Percentiles rank a stretch among this genome's conserved stretches.
Evolutionary conservation across 805 yeast species (phyloP).

Genomic region (Priceomyces fermenticarens): DNA sequence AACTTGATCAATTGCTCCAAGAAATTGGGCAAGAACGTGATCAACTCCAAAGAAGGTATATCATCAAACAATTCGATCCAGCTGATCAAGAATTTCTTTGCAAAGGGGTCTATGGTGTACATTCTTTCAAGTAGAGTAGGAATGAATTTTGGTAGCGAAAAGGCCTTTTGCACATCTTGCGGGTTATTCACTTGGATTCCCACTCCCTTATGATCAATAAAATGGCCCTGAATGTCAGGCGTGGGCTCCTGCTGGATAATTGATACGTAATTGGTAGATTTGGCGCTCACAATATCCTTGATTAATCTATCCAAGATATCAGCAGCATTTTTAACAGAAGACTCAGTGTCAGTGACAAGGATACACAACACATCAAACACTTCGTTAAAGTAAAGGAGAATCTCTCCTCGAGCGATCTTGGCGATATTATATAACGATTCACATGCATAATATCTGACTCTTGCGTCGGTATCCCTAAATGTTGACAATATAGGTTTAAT

Average conservation of each 20-base stretch:
- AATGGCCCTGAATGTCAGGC: constrained; percentile 35
- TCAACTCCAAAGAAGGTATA: constrained; percentile 85
- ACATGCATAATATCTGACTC: constrained; percentile 95
- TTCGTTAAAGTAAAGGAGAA: constrained; percentile 86
- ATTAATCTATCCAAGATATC: constrained; percentile 85
- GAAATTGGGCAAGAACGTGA: constrained; percentile 85
- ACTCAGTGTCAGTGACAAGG: constrained; percentile 85
- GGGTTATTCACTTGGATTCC: constrained; percentile 58
- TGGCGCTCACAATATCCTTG: constrained; percentile 93
- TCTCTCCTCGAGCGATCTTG: constrained; percentile 94
- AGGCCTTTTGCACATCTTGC: constrained; percentile 64
- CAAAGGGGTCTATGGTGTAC: constrained; percentile 88
- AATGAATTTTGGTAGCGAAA: constrained; percentile 81
- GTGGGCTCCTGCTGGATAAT: constrained; percentile 52
- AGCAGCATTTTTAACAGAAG: constrained; percentile 92
- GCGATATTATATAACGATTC: constrained; percentile 94
- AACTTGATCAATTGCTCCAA: constrained; percentile 79
- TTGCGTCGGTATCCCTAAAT: constrained; percentile 95
- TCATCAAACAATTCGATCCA: constrained; percentile 93
- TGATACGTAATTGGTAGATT: constrained; percentile 84
- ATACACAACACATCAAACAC: constrained; percentile 90
- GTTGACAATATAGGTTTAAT: constrained; percentile 93
- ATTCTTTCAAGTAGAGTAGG: constrained; percentile 90
- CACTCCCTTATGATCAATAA: constrained; percentile 55
- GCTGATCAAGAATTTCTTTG: constrained; percentile 85